Percentiles rank a stretch among this genome's conserved stretches.
phyloP scores from a whole-genome alignment of 2,329 filamentous ascomycete genomes.

The Venturia effusa region DNA sequence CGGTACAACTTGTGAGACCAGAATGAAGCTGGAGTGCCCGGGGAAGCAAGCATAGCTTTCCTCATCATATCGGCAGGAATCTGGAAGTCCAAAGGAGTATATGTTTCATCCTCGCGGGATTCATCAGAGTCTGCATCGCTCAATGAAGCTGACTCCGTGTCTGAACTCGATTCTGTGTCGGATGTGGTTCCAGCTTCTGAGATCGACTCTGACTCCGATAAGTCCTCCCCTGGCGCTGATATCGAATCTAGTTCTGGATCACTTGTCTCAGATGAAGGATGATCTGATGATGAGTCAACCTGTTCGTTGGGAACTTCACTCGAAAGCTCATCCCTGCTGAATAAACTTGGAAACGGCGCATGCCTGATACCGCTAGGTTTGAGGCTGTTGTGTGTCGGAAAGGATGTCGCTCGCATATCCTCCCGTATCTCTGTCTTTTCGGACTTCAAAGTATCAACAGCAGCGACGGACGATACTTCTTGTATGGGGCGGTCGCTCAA shows the following conservation, averaged over 20 bases:
- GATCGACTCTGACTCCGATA: neutral
- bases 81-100: slow-evolving; percentile 5
- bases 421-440: neutral
- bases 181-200: neutral
- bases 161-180: neutral
- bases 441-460: neutral
- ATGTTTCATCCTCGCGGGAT: neutral
- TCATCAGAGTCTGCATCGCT: neutral
- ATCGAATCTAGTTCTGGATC: neutral
- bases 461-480: too few relatives aligned
- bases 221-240: neutral
- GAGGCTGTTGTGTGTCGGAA: neutral
- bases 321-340: neutral
- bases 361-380: neutral
- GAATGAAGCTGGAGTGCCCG: slow-evolving; percentile 24
- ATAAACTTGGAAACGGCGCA: neutral
- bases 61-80: slow-evolving; percentile 10
- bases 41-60: slow-evolving; percentile 1
- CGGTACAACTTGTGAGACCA: slow-evolving; percentile 64
- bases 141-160: neutral
- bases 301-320: neutral
- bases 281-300: neutral
- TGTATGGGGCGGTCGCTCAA: too few relatives aligned
- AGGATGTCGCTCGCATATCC: neutral
- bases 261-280: neutral